These are phyloP conservation scores for Phanerodontia chrysosporium DNA, from an alignment of 768 basidiomycete genomes.

Conservation along the genomic window DNA sequence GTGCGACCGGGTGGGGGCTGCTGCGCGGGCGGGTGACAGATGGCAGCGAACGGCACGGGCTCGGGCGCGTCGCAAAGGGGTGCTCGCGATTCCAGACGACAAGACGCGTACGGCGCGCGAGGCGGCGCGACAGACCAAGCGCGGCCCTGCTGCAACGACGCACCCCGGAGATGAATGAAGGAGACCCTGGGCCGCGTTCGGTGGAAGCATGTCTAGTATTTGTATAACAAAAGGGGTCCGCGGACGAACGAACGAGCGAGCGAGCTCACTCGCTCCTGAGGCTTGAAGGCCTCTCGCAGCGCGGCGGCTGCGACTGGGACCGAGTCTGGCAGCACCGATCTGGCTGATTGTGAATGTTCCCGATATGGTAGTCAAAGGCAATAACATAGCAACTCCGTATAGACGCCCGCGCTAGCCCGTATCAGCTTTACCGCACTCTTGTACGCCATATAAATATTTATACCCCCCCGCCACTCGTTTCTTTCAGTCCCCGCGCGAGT, in stretches of 20 bases:
- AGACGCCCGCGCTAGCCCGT: background rate
- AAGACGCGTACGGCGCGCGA: too few species aligned
- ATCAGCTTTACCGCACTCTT: conserved; percentile 6
- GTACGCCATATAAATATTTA: conserved; percentile 1
- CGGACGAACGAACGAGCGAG: too few species aligned
- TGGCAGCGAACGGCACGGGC: background rate
- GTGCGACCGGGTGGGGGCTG: too few species aligned
- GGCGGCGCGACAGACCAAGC: too few species aligned
- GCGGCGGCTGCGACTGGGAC: background rate
- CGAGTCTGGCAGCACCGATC: conserved; percentile 1
- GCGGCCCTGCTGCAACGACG: too few species aligned
- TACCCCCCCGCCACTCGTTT: conserved; percentile 6
- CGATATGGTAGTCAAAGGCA: background rate
- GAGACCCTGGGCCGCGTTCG: too few species aligned
- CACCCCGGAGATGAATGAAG: too few species aligned
- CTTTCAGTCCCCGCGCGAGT: conserved; percentile 3
- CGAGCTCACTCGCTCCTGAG: background rate
- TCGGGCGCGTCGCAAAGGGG: background rate
- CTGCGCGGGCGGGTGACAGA: too few species aligned
- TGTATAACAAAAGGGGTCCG: too few species aligned
- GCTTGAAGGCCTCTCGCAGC: background rate
- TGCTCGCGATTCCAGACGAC: too few species aligned
- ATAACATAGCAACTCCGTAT: conserved; percentile 6
- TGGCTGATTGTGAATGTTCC: background rate
- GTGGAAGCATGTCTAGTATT: too few species aligned